Base-by-base conservation (phyloP, 768 basidiomycete species). In the Mycena haematopus region DNA sequence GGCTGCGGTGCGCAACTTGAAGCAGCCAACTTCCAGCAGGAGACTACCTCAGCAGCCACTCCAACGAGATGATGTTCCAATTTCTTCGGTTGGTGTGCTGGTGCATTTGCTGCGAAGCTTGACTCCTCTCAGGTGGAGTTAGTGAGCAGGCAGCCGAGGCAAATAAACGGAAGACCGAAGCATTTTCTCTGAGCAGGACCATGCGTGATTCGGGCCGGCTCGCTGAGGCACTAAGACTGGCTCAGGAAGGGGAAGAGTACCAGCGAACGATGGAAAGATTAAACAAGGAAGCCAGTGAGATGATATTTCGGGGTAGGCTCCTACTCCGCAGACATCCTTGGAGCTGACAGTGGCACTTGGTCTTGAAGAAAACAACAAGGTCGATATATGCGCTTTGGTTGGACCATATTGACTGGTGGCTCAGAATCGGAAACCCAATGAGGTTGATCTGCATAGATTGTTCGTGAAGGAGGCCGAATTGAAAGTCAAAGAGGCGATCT, bases 361-460 rank as follows among this genome's bases (percentile, higher is more conserved):
- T 19, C 11, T 24, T 19, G 19, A 4, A 62, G 61, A 45, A 4
- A 62, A 56, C 11, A 62, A 62, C 55, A 35, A 62, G 61, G 61
- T 52, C 6, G 14, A 17, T 33, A 9, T 19, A 42, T 42, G 7
- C 24, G 44, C 14, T 44, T n/a, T 31, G 31, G 13, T 40, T 11
- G 25, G n/a, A n/a, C 15, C 14, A 24, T 9, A 55, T 17, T 29
- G 27, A 61, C 9, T 44, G 8, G 33, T 27, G 49, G 21, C 40
- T 6, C 35, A 65, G 58, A 19, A 53, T 47, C 22, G 58, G 15
- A 36, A 46, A 10, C 58, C 36, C 3, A 1, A 49, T 15, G 59
- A 60, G 38, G 17, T 65, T 14, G 64, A 65, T 47, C 29, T 65
- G 33, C 64, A 65, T 35, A 50, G 64, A 10, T 17, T 65, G 44